These are phyloP conservation scores for Juglanconis oblonga DNA, from an alignment of 2,329 filamentous ascomycete genomes.

Conservation along the genomic window DNA sequence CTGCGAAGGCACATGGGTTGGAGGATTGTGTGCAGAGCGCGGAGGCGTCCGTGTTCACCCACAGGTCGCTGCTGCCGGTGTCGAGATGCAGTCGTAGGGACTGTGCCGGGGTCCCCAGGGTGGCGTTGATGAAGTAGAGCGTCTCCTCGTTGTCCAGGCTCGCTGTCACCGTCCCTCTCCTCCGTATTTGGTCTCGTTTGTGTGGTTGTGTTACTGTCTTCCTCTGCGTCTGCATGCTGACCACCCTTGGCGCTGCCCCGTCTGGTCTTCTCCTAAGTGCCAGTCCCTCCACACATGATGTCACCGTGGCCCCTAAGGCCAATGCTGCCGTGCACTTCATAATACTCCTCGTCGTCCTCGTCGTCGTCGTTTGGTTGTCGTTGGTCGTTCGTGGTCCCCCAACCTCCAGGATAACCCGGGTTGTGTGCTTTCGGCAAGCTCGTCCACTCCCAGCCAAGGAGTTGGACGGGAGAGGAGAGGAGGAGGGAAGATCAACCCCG, in stretches of 20 bases:
- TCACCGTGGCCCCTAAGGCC: constrained; percentile 28
- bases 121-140: constrained; percentile 62
- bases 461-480: not conserved
- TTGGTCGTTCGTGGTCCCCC: not conserved
- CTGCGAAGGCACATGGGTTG: constrained; percentile 56
- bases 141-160: constrained; percentile 58
- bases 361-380: not conserved
- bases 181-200: constrained; percentile 43
- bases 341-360: constrained; percentile 9
- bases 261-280: constrained; percentile 29
- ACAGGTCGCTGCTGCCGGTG: constrained; percentile 67
- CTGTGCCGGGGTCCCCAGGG: constrained; percentile 61
- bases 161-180: constrained; percentile 42
- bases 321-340: constrained; percentile 36
- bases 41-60: constrained; percentile 67
- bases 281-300: constrained; percentile 25
- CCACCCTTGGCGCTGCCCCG: constrained; percentile 38
- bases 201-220: constrained; percentile 38
- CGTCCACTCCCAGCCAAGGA: not conserved
- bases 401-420: not conserved
- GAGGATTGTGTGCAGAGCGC: constrained; percentile 49
- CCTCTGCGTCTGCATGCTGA: constrained; percentile 44
- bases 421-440: not conserved
- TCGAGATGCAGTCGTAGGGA: constrained; percentile 58
- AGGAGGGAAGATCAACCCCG: not conserved